Percentiles rank a stretch among this genome's conserved stretches.
These are phyloP conservation scores for Acacia pycnantha DNA, from an alignment of 331 rosid genomes.

Conservation along the genomic window DNA sequence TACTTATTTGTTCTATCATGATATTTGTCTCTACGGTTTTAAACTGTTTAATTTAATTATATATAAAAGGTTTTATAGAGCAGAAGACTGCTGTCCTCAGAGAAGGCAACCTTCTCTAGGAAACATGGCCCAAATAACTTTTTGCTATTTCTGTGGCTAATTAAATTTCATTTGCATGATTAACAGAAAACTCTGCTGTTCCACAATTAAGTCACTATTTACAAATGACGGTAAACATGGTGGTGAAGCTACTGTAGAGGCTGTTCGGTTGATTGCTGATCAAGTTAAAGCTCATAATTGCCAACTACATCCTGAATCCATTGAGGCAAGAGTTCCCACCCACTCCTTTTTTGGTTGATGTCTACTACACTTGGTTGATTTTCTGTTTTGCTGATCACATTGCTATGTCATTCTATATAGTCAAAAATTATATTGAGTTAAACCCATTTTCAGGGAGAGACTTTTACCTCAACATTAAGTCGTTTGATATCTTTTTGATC, in stretches of 20 bases:
- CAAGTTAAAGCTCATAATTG: constrained; percentile 77
- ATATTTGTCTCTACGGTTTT: background rate
- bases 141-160: background rate
- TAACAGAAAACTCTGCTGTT: constrained; percentile 76
- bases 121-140: background rate
- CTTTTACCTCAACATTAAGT: constrained; percentile 10
- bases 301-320: constrained; percentile 79
- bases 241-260: constrained; percentile 86
- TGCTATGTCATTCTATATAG: background rate
- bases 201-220: constrained; percentile 71
- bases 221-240: constrained; percentile 89
- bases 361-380: background rate
- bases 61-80: background rate
- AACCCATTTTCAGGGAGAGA: background rate
- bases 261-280: constrained; percentile 86
- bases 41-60: background rate
- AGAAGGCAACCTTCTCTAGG: background rate
- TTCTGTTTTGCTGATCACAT: constrained; percentile 10
- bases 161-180: constrained; percentile 33
- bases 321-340: constrained; percentile 53
- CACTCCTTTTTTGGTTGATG: background rate
- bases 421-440: background rate
- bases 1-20: background rate
- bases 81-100: background rate
- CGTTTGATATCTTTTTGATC: constrained; percentile 4